These are phyloP conservation scores for Colletotrichum agaves DNA, from an alignment of 2,329 filamentous ascomycete species.

Conservation along the genomic window DNA sequence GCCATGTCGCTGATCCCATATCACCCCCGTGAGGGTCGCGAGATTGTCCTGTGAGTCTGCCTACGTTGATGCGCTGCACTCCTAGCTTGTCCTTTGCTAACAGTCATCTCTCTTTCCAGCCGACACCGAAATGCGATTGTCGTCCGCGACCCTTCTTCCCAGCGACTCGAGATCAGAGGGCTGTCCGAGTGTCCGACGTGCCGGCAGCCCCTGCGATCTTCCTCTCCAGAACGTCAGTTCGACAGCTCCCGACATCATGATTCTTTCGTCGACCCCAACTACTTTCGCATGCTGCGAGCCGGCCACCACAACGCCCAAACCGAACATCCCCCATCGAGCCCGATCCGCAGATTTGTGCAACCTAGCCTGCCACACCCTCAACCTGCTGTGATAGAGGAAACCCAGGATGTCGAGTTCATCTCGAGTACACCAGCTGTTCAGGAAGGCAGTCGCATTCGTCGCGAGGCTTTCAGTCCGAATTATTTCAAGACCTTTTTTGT, in stretches of 20 bases:
- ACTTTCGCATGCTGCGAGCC: slow-evolving; percentile 91
- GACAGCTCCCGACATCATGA: slow-evolving; percentile 60
- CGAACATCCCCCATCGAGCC: slow-evolving; percentile 60
- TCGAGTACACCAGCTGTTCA: slow-evolving; percentile 63
- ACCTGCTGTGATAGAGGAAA: slow-evolving; percentile 42
- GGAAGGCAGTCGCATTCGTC: slow-evolving; percentile 78
- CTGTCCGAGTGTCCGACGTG: slow-evolving; percentile 91
- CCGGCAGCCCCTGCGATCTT: slow-evolving; percentile 73
- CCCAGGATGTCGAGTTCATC: slow-evolving; percentile 60
- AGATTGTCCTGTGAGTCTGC: slow-evolving; percentile 79
- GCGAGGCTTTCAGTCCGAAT: slow-evolving; percentile 87
- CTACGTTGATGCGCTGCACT: neutral
- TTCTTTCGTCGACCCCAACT: slow-evolving; percentile 87
- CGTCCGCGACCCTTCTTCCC: slow-evolving; percentile 86
- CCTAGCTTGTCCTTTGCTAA: neutral
- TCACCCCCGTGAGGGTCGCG: slow-evolving; percentile 75
- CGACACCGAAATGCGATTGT: slow-evolving; percentile 94
- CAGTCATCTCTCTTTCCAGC: slow-evolving; percentile 57
- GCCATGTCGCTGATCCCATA: slow-evolving; percentile 80
- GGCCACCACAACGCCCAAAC: slow-evolving; percentile 57
- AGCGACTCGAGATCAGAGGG: slow-evolving; percentile 83
- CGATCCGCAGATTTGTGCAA: slow-evolving; percentile 64
- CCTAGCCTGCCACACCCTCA: slow-evolving; percentile 50
- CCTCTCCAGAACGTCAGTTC: slow-evolving; percentile 62
- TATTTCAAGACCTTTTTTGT: slow-evolving; percentile 96